These are phyloP conservation scores for Phlyctochytrium planicorne DNA, from an alignment of 192 early-diverging fungal genomes.

Conservation along the genomic window DNA sequence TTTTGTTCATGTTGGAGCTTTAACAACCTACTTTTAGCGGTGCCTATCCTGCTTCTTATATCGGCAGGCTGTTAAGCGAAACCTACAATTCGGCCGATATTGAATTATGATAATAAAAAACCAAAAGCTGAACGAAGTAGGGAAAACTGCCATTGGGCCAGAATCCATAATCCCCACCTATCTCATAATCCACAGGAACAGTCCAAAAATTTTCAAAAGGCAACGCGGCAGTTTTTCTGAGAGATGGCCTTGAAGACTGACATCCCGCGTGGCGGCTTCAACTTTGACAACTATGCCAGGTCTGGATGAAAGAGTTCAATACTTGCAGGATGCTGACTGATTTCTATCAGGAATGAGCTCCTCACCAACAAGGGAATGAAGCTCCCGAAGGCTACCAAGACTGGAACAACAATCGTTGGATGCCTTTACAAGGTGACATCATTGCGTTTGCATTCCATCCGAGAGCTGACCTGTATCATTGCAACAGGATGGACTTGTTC, in stretches of 20 bases:
- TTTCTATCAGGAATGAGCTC: constrained; percentile 65
- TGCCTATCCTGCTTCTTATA: constrained; percentile 72
- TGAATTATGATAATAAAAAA: constrained; percentile 4
- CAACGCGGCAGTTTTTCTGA: no score
- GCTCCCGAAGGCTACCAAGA: constrained; percentile 83
- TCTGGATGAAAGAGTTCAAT: constrained; percentile 18
- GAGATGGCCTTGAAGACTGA: constrained; percentile 16
- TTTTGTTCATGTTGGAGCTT: not conserved
- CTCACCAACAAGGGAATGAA: constrained; percentile 75
- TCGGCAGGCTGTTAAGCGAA: constrained; percentile 63
- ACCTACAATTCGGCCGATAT: constrained; percentile 9
- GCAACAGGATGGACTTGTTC: constrained; percentile 83
- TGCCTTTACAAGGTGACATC: constrained; percentile 77
- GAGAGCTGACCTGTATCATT: constrained; percentile 6
- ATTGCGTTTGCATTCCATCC: not conserved
- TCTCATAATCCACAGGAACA: no score
- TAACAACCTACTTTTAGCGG: constrained; percentile 41
- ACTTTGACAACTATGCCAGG: constrained; percentile 85
- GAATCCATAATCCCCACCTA: no score
- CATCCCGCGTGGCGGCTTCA: constrained; percentile 68
- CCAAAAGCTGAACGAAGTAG: constrained; percentile 6
- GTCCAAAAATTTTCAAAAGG: no score
- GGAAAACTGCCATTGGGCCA: no score
- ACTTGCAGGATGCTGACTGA: not conserved
- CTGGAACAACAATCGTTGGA: constrained; percentile 97